phyloP scores from a whole-genome alignment of 1,284 basidiomycete species.

The Cryptococcus amylolentus region DNA sequence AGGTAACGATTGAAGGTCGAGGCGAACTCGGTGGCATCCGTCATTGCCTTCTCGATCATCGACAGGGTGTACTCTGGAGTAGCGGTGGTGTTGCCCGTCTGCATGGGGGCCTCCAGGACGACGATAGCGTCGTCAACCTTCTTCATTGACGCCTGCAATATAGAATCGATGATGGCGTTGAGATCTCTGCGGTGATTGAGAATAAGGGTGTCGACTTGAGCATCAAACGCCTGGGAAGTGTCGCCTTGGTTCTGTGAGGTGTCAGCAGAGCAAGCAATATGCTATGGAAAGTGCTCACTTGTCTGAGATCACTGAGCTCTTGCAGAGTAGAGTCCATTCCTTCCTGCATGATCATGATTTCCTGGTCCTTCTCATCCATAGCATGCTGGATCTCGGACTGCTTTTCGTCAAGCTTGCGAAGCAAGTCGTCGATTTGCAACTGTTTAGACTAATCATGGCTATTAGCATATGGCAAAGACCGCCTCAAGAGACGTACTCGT shows the following conservation, averaged over 20 bases:
- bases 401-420: constrained; percentile 71
- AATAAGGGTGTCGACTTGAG: constrained; percentile 94
- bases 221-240: constrained; percentile 82
- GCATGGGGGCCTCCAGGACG: constrained; percentile 91
- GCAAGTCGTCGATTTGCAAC: constrained; percentile 86
- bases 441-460: constrained; percentile 73
- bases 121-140: constrained; percentile 97
- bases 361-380: constrained; percentile 94
- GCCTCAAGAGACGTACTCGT: constrained; percentile 58
- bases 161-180: constrained; percentile 98
- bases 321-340: constrained; percentile 92
- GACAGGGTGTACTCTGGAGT: constrained; percentile 97
- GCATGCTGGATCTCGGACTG: constrained; percentile 71
- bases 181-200: constrained; percentile 97
- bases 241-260: constrained; percentile 68
- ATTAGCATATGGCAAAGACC: neutral
- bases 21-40: constrained; percentile 93
- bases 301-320: constrained; percentile 79
- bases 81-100: constrained; percentile 89
- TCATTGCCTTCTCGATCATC: constrained; percentile 95
- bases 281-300: constrained; percentile 55
- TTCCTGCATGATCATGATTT: constrained; percentile 92
- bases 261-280: neutral
- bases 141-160: constrained; percentile 91
- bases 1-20: constrained; percentile 90